Conservation (phyloP, 495 filamentous ascomycete genomes). For the Cairneyella variabilis region DNA sequence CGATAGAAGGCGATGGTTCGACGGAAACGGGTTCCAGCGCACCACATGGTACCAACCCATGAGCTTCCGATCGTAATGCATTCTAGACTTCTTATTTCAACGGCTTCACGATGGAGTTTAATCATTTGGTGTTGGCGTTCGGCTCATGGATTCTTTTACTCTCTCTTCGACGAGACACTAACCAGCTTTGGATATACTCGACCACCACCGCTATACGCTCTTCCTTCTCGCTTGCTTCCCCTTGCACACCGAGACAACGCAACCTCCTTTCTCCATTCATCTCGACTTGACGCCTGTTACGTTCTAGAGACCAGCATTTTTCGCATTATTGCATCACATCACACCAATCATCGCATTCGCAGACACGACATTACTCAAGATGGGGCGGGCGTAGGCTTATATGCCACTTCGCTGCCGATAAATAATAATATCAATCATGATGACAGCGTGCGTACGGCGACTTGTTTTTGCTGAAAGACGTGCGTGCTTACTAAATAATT, state of each 20-base stretch:
- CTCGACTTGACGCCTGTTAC: slow-evolving; percentile 19
- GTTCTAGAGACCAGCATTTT: slow-evolving; percentile 24
- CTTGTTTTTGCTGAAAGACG: slow-evolving; percentile 4
- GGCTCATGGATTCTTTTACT: background rate
- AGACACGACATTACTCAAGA: slow-evolving; percentile 8
- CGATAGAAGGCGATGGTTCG: slow-evolving; percentile 81
- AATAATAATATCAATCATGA: slow-evolving; percentile 18
- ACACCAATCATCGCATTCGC: background rate
- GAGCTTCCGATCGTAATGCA: slow-evolving; percentile 1
- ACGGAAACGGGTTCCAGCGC: slow-evolving; percentile 50
- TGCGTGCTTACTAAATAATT: background rate
- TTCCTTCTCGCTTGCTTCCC: background rate
- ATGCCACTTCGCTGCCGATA: slow-evolving; percentile 6
- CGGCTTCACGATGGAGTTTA: slow-evolving; percentile 26
- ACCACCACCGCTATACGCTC: background rate
- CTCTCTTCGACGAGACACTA: background rate
- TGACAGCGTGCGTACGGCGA: slow-evolving; percentile 10
- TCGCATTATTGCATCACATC: slow-evolving; percentile 17
- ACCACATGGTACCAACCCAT: slow-evolving; percentile 11
- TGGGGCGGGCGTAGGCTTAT: slow-evolving; percentile 16
- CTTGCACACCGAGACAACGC: slow-evolving; percentile 5
- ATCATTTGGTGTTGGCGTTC: slow-evolving; percentile 22
- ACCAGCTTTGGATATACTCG: background rate
- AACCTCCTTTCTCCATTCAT: slow-evolving; percentile 2
- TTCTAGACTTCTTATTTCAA: slow-evolving; percentile 1